These are phyloP conservation scores for Aspergillus campestris DNA, from an alignment of 495 filamentous ascomycete genomes.

Conservation along the genomic window DNA sequence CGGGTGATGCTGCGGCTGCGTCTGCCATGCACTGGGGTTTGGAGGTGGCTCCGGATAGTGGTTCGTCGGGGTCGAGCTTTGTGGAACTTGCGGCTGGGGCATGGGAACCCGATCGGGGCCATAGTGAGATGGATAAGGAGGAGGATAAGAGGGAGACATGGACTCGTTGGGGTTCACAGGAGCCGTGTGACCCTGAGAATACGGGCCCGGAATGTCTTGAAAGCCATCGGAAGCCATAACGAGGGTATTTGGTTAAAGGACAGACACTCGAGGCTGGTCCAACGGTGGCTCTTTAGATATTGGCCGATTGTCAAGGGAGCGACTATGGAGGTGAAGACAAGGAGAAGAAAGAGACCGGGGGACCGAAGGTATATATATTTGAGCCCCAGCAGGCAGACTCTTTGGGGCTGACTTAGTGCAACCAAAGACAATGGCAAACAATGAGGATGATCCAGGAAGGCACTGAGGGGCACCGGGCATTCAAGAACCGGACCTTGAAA, in stretches of 20 bases:
- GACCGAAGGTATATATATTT: too few relatives aligned
- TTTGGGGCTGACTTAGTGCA: too few relatives aligned
- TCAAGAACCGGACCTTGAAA: too few relatives aligned
- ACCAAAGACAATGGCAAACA: too few relatives aligned
- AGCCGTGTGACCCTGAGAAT: constrained; percentile 17
- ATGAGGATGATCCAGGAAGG: too few relatives aligned
- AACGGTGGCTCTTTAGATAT: background rate
- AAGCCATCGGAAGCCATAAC: constrained; percentile 38
- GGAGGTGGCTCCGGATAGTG: constrained; percentile 15
- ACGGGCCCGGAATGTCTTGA: constrained; percentile 19
- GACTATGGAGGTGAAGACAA: too few relatives aligned
- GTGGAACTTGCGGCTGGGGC: constrained; percentile 28
- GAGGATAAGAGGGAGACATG: constrained; percentile 14
- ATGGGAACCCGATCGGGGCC: constrained; percentile 30
- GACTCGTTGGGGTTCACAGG: constrained; percentile 18
- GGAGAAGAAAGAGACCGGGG: too few relatives aligned
- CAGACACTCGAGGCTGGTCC: constrained; percentile 1
- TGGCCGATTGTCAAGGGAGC: background rate
- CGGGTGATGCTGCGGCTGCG: constrained; percentile 10
- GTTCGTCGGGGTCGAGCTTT: constrained; percentile 9
- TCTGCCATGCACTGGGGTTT: constrained; percentile 10
- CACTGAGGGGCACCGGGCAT: too few relatives aligned
- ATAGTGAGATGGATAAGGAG: constrained; percentile 32
- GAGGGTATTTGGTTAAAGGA: background rate
- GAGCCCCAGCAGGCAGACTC: too few relatives aligned